Conservation (phyloP, 352 stramenopile species). For the Elongisporangium anandrum region DNA sequence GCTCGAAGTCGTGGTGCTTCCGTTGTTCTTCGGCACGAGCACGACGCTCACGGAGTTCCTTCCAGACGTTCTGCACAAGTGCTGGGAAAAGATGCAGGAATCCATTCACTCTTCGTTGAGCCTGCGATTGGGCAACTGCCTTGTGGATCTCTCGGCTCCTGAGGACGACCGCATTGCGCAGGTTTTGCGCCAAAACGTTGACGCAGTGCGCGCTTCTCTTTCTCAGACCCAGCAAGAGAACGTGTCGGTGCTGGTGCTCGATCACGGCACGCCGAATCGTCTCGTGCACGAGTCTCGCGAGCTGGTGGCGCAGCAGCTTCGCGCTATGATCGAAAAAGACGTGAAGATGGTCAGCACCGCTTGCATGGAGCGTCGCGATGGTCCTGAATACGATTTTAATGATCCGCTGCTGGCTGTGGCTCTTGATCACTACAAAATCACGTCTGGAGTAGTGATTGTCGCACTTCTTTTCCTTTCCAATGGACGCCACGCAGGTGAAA, state of each 20-base stretch:
- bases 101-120: constrained; percentile 9
- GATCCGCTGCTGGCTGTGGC: constrained; percentile 68
- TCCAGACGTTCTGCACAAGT: constrained; percentile 48
- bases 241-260: constrained; percentile 65
- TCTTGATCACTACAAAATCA: constrained; percentile 59
- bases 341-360: constrained; percentile 49
- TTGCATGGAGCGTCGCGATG: constrained; percentile 78
- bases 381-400: constrained; percentile 74
- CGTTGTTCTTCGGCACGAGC: constrained; percentile 79
- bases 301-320: constrained; percentile 51
- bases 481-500: constrained; percentile 62
- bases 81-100: constrained; percentile 12
- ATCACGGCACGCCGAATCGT: constrained; percentile 66
- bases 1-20: constrained; percentile 51
- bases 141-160: constrained; percentile 46
- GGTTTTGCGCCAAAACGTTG: constrained; percentile 25
- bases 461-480: constrained; percentile 78
- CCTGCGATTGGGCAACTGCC: constrained; percentile 42
- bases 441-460: constrained; percentile 54
- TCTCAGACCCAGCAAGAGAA: constrained; percentile 12
- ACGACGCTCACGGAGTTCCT: constrained; percentile 74
- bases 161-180: constrained; percentile 53
- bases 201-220: not conserved
- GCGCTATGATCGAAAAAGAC: constrained; percentile 21
- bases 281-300: constrained; percentile 68